Evolutionary conservation across 2,329 filamentous ascomycete genomes (phyloP), one percentile per base, ranked within the genome.

Genomic region (Orbilia javanica): DNA sequence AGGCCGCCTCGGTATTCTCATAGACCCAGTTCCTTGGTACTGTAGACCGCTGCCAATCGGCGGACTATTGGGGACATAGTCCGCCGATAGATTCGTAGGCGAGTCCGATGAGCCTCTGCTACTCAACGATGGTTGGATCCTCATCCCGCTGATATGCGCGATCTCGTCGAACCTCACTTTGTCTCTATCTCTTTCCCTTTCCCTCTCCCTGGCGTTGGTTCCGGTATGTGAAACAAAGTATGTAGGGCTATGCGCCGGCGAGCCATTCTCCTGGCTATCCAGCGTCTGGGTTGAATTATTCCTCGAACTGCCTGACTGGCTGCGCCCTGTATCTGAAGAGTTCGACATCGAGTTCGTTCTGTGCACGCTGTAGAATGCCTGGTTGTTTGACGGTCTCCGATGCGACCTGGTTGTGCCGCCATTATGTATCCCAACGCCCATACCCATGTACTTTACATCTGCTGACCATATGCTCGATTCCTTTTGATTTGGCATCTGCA

Each of bases 321-420:
- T 77, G 13, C 66, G 66, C 3, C 73, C 73, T 2, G 73, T 77
- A 39, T 77, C 73, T 8, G 73, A 77, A 10, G 73, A 77, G 39
- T 77, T 77, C 11, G 66, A 71, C 66, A 77, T 77, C n/a, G 73
- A 77, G 27, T 77, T 77, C 34, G 73, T 66, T 34, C 73, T 52
- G 29, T 77, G 25, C 13, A 77, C 55, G 4, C 73, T 62, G 18
- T 77, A 77, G 29, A 77, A 77, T 8, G 42, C 29, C 20, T 67
- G 39, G 42, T 62, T 70, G 22, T 34, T 53, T 10, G 60, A 29
- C 34, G 66, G 50, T 46, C 13, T 68, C 11, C 66, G 34, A 13
- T 31, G 31, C 10, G 34, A 20, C 20, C 29, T 22, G 18, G 36
- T 34, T 6, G 44, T 20, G 22, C 10, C 27, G 4, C 65, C 60